These are phyloP conservation scores for Penicillium sp. DNA, from an alignment of 2,329 filamentous ascomycete genomes.

Conservation along the genomic window DNA sequence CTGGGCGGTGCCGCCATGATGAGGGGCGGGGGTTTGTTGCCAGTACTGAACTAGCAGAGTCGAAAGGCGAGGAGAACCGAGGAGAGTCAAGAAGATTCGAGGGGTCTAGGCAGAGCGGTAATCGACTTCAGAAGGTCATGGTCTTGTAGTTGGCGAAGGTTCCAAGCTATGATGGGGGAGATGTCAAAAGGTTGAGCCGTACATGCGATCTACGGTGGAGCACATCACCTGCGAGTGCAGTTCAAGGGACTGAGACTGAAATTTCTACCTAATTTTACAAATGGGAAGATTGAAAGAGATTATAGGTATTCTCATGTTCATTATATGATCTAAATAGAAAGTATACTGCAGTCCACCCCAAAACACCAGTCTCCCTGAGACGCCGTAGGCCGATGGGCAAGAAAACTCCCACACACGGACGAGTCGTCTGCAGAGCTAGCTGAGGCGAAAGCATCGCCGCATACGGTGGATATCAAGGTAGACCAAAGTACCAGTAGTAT, in stretches of 20 bases:
- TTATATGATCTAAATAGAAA: not conserved
- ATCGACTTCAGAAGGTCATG: not conserved
- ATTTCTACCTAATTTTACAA: not conserved
- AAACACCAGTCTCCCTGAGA: not conserved
- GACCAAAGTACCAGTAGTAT: not conserved
- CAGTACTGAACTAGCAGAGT: not conserved
- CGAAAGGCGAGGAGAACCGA: not conserved
- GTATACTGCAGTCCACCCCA: not conserved
- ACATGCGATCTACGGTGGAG: slow-evolving; percentile 26
- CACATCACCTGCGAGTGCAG: slow-evolving; percentile 21
- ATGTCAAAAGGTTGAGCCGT: slow-evolving; percentile 3
- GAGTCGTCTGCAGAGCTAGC: not conserved
- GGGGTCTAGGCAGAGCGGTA: not conserved
- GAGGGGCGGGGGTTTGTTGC: not conserved
- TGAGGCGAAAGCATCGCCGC: not conserved
- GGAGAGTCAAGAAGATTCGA: not conserved
- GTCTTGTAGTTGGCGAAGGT: not conserved
- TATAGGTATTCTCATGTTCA: not conserved
- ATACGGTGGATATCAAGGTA: not conserved
- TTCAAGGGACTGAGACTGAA: not conserved
- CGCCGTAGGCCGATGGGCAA: not conserved
- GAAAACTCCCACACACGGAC: not conserved
- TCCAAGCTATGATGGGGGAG: not conserved
- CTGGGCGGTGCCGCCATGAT: slow-evolving; percentile 31
- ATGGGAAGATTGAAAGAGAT: not conserved